phyloP scores from a whole-genome alignment of 306 rosid genomes.

The Fagus crenata region DNA sequence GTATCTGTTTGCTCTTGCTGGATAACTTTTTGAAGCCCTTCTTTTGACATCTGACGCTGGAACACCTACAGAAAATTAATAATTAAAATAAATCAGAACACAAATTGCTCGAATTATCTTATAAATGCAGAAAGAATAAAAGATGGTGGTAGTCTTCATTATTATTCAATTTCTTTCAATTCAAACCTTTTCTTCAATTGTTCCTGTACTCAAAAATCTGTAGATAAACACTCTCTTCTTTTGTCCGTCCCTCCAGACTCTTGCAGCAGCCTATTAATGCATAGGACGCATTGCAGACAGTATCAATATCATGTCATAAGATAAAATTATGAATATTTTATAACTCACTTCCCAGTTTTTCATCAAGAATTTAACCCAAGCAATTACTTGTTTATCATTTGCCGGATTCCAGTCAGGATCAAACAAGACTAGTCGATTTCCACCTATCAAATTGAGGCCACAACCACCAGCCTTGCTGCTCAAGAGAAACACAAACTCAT shows the following conservation, averaged over 20 bases:
- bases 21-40: slow-evolving; percentile 97
- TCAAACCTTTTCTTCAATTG: slow-evolving; percentile 92
- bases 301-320: neutral
- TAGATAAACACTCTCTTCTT: slow-evolving; percentile 93
- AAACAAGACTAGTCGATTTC: slow-evolving; percentile 88
- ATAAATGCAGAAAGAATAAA: slow-evolving; percentile 23
- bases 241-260: slow-evolving; percentile 99
- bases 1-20: slow-evolving; percentile 74
- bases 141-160: slow-evolving; percentile 12
- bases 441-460: slow-evolving; percentile 97
- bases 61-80: slow-evolving; percentile 56
- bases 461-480: slow-evolving; percentile 99
- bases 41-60: slow-evolving; percentile 99
- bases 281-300: slow-evolving; percentile 28
- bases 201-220: slow-evolving; percentile 88
- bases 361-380: slow-evolving; percentile 11
- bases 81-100: slow-evolving; percentile 9
- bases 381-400: slow-evolving; percentile 88
- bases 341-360: slow-evolving; percentile 15
- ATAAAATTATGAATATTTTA: slow-evolving; percentile 13
- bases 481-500: slow-evolving; percentile 84
- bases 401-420: slow-evolving; percentile 99
- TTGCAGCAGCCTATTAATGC: slow-evolving; percentile 85
- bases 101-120: slow-evolving; percentile 14
- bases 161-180: slow-evolving; percentile 30